phyloP scores from a whole-genome alignment of 495 filamentous ascomycete genomes.

The Penicillium paradoxum region DNA sequence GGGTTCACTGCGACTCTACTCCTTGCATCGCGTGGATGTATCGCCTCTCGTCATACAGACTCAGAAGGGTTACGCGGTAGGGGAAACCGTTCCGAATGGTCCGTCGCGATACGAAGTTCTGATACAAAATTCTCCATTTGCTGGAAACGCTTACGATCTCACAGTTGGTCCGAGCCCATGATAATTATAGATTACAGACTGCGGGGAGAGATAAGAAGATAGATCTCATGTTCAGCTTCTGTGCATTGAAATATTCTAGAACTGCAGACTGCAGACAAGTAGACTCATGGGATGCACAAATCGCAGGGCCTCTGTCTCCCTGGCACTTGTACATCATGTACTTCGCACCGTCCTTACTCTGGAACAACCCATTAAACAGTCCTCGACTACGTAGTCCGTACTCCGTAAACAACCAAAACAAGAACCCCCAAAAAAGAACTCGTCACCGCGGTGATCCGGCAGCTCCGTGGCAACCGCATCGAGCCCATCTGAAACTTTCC shows the following conservation, averaged over 20 bases:
- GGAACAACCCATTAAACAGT: no score
- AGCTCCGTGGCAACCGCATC: slow-evolving; percentile 6
- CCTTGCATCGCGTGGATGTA: slow-evolving; percentile 24
- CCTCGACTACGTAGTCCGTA: no score
- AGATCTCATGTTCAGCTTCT: not conserved
- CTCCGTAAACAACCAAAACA: no score
- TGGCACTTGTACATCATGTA: no score
- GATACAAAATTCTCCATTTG: not conserved
- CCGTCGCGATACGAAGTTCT: slow-evolving; percentile 15
- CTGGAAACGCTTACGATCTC: not conserved
- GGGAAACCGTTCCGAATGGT: slow-evolving; percentile 22
- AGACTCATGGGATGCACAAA: not conserved
- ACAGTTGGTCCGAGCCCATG: slow-evolving; percentile 5
- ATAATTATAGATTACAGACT: slow-evolving; percentile 2
- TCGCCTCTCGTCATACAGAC: slow-evolving; percentile 12
- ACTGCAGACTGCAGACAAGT: not conserved
- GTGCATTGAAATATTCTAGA: not conserved
- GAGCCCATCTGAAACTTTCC: slow-evolving; percentile 3
- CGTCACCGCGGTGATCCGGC: slow-evolving; percentile 2
- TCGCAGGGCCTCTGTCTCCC: no score
- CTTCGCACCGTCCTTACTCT: no score
- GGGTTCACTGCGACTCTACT: slow-evolving; percentile 2
- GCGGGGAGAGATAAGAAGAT: not conserved
- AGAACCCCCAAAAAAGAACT: not conserved
- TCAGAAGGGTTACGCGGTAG: slow-evolving; percentile 20